Base-by-base conservation (phyloP, 257 asterid species). In the Plectranthus barbatus region DNA sequence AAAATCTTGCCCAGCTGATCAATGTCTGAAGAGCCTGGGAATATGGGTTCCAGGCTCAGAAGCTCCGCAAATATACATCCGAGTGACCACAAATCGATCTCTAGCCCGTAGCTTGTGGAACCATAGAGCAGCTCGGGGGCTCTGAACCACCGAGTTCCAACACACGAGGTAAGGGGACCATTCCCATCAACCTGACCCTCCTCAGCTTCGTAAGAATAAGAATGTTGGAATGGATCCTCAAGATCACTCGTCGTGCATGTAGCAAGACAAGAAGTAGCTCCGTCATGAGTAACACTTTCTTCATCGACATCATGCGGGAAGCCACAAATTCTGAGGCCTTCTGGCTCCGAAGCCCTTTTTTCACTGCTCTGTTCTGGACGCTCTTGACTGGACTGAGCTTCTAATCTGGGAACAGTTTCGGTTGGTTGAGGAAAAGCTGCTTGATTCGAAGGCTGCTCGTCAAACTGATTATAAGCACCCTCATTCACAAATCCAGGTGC, bases 81-180 rank as follows among this genome's bases (percentile, higher is more conserved):
- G 34, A 93, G 71, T 20, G 99, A 87, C 99, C 99, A 93, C 44
- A 93, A 81, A 61, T 93, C 99, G 47, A 90, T 83, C 80, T 87
- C 99, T 13, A 80, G 75, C 18, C 95, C 95, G 33, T 93, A 93
- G 23, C 63, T 84, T 29, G 95, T 87, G 51, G 97, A 90, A 1
- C 99, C 99, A 19, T 82, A 90, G 1, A 93, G 95, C 51, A 93
- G 85, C 78, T 93, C 99, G 3, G 99, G 99, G 64, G 96, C 88
- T 72, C 90, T 81, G 63, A 72, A 93, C 99, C 99, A 93, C 15
- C 96, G 90, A 36, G 99, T 90, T 59, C 99, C 99, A 4, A 93
- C 95, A 47, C 96, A 90, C 7, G 97, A 93, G 47, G 99, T 93
- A 15, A 93, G 90, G 46, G 94, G 74, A 13, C 80, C 95, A 17